Evolutionary conservation across 225 moss, liverwort and hornwort species (phyloP), one percentile per base, ranked within the genome.

Genomic region (Takakia lepidozioides): DNA sequence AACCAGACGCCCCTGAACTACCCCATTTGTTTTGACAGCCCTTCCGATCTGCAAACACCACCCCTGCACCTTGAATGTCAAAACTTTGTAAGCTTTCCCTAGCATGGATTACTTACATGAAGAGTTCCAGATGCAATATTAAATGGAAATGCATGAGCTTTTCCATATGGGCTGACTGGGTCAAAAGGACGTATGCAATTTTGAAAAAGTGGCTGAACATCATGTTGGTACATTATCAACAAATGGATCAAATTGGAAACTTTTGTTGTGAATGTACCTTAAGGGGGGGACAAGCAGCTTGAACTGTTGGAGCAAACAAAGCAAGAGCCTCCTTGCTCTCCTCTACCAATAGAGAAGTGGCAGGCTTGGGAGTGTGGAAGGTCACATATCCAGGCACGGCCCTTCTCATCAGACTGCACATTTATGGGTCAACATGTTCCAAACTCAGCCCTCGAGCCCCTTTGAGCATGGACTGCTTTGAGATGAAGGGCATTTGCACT

Each of bases 351-450:
- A 50, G 16, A 20, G 52, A 46, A 25, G 49, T 51, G 41, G 73
- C 63, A 48, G 58, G 67, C 73, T 67, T 67, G 19, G 73, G 73
- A 16, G 73, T 39, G 55, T 68, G 68, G 52, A 73, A 73, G 63
- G 67, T 73, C 19, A 67, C 59, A 27, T 68, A 73, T 27, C 63
- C 63, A 27, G 73, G 73, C 27, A 73, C 73, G 2, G 59, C 68
- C 32, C 55, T 27, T 51, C 72, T 51, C 72, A 73, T 52, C 34
- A 66, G 59, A 22, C 58, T 66, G 65, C 65, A 64, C 29, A 62
- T n/a, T n/a, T n/a, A n/a, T n/a, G n/a, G n/a, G n/a, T 24, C 20
- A 56, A 56, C 30, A 16, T 48, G 23, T 17, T 27, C 39, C 18
- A 35, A 35, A 35, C 14, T 35, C 34, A 35, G 14, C 8, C 7